These are phyloP conservation scores for Pleurotus citrinopileatus DNA, from an alignment of 768 basidiomycete genomes.

Conservation along the genomic window DNA sequence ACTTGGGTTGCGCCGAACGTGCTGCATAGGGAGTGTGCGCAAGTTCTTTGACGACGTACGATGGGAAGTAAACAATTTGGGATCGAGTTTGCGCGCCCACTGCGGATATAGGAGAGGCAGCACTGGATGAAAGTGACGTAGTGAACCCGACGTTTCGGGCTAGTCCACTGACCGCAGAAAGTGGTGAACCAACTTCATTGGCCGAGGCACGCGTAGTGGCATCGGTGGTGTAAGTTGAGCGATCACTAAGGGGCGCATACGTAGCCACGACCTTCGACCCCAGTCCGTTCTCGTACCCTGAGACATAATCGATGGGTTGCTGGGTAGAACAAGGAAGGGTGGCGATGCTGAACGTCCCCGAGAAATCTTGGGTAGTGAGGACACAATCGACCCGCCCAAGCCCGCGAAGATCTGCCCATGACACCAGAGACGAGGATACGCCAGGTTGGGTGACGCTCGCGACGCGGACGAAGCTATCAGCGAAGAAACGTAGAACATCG, in stretches of 20 bases:
- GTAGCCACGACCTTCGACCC: neutral
- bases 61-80: constrained; percentile 1
- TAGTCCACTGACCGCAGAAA: neutral
- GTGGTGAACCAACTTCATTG: neutral
- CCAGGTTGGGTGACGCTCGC: neutral
- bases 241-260: constrained; percentile 1
- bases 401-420: constrained; percentile 1
- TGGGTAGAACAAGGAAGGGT: constrained; percentile 1
- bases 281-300: neutral
- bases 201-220: neutral
- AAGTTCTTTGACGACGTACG: neutral
- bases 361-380: neutral
- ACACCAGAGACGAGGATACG: neutral
- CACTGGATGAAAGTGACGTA: neutral
- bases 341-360: neutral
- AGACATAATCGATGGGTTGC: neutral
- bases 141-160: neutral
- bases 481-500: constrained; percentile 1
- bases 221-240: neutral
- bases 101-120: neutral
- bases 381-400: constrained; percentile 1
- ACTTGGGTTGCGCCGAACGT: too few relatives aligned
- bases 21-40: neutral
- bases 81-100: neutral
- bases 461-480: neutral